These are phyloP conservation scores for Neonectria magnoliae DNA, from an alignment of 2,329 filamentous ascomycete genomes.

Conservation along the genomic window DNA sequence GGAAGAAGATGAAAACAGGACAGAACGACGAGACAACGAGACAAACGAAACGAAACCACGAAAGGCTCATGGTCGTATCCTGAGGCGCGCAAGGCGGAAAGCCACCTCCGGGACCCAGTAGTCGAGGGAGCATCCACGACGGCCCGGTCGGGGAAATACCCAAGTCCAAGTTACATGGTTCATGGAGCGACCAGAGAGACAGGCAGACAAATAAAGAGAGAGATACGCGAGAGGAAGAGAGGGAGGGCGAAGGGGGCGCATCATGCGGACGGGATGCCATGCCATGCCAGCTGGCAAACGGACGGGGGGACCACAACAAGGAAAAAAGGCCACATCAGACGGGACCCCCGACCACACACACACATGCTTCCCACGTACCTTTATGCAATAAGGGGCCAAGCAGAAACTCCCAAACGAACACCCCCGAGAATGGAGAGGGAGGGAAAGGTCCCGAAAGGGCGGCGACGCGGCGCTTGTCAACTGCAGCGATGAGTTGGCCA, in stretches of 20 bases:
- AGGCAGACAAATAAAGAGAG: not conserved
- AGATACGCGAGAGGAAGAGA: not conserved
- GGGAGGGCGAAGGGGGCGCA: not conserved
- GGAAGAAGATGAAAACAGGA: constrained; percentile 11
- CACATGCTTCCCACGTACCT: not conserved
- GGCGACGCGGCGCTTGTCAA: constrained; percentile 46
- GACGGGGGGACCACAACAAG: not conserved
- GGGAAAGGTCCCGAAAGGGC: constrained; percentile 20
- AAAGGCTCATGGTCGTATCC: constrained; percentile 24
- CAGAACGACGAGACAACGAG: constrained; percentile 18
- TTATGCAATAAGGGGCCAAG: constrained; percentile 5
- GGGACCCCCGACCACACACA: not conserved
- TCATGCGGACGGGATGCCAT: not conserved
- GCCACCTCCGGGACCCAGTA: constrained; percentile 15
- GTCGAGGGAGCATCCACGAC: constrained; percentile 19
- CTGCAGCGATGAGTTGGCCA: constrained; percentile 58
- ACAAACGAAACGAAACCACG: constrained; percentile 27
- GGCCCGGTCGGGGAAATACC: constrained; percentile 12
- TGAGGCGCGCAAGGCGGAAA: constrained; percentile 12
- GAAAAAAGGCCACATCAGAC: not conserved
- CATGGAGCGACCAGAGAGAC: not conserved
- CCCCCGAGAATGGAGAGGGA: not conserved
- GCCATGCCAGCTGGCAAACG: not conserved
- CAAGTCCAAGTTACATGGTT: not conserved
- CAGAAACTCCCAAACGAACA: constrained; percentile 19